Conservation (phyloP, 2,329 filamentous ascomycete genomes). For the Paracorniculantispora psalliotae region DNA sequence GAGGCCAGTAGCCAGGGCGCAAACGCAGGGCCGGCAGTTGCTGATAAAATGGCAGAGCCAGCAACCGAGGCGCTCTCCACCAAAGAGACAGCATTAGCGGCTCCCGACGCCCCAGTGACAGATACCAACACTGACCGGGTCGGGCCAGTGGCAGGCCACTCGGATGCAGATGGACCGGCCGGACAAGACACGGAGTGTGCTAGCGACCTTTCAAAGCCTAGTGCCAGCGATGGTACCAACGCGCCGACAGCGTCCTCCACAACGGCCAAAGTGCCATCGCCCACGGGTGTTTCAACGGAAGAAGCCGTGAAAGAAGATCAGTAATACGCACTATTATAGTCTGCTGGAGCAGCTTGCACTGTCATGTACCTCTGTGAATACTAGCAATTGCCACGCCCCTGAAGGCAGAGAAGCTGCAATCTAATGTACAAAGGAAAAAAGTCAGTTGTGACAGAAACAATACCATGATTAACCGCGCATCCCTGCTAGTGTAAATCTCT, state of each 20-base stretch:
- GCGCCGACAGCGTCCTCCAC: neutral
- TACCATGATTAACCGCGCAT: neutral
- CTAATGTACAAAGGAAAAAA: neutral
- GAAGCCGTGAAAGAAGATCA: neutral
- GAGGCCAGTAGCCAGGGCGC: conserved; percentile 22
- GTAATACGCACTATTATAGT: neutral
- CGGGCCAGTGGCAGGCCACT: neutral
- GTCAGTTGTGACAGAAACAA: neutral
- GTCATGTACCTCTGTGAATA: neutral
- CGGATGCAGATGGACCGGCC: neutral
- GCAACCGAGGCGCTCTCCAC: neutral
- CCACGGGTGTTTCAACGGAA: neutral
- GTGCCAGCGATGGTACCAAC: neutral
- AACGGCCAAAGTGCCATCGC: neutral
- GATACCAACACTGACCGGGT: neutral
- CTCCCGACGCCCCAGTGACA: neutral
- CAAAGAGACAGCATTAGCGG: neutral
- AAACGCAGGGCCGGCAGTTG: conserved; percentile 16
- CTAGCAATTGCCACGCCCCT: neutral
- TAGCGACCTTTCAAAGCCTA: neutral
- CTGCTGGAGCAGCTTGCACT: neutral
- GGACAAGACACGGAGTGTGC: neutral
- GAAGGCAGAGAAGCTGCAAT: neutral
- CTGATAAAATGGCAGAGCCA: neutral
- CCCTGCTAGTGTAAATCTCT: neutral